These are phyloP conservation scores for Collybiopsis luxurians DNA, from an alignment of 768 basidiomycete genomes.

Conservation along the genomic window DNA sequence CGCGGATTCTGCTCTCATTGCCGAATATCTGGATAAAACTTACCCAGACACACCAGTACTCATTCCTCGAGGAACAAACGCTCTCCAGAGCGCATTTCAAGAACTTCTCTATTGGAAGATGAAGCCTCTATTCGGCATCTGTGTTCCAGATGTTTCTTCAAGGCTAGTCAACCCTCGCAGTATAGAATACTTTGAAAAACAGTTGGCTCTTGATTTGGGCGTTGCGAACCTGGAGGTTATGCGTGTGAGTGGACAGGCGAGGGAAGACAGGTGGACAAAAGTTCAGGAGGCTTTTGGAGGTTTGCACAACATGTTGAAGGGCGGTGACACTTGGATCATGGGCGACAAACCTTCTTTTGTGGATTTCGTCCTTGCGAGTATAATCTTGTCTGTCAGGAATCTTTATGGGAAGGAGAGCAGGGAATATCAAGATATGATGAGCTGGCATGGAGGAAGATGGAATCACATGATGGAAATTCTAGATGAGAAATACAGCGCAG, in stretches of 20 bases:
- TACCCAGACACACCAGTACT: conserved; percentile 26
- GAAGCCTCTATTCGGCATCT: neutral
- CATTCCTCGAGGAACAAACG: conserved; percentile 14
- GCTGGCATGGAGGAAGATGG: too few relatives aligned
- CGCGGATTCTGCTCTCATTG: conserved; percentile 29
- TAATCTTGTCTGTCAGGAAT: neutral
- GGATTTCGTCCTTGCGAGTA: neutral
- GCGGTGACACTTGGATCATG: neutral
- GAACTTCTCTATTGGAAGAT: neutral
- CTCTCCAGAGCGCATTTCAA: neutral
- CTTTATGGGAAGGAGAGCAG: neutral
- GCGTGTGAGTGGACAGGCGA: neutral
- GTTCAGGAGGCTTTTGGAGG: neutral
- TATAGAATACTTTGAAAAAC: conserved; percentile 15
- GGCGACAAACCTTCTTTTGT: neutral
- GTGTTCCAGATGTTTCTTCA: neutral
- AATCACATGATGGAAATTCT: too few relatives aligned
- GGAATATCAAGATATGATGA: neutral
- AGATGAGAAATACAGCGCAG: too few relatives aligned
- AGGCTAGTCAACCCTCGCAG: neutral
- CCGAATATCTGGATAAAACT: conserved; percentile 32
- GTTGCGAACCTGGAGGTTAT: neutral
- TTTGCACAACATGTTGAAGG: neutral
- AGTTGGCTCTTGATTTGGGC: conserved; percentile 29
- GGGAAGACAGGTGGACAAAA: neutral